phyloP scores from a whole-genome alignment of 768 basidiomycete genomes.

The Xerocomellus dryophilus region DNA sequence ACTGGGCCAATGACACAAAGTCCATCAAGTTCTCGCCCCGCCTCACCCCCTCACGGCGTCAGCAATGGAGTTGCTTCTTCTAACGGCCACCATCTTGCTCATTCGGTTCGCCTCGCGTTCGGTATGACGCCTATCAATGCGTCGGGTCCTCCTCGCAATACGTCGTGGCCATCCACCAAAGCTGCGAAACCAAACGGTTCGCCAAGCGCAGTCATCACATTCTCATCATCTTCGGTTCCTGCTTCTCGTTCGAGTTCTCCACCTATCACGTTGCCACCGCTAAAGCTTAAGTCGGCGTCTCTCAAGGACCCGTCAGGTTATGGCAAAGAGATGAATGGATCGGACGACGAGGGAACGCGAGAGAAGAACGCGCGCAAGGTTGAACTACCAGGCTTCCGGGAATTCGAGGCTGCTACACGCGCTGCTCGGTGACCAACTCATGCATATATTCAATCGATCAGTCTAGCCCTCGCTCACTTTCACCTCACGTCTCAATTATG shows the following conservation, averaged over 20 bases:
- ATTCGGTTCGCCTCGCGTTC: slow-evolving; percentile 83
- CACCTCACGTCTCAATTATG: slow-evolving; percentile 5
- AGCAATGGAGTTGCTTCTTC: slow-evolving; percentile 23
- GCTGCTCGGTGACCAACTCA: slow-evolving; percentile 16
- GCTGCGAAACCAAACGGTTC: slow-evolving; percentile 10
- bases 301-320: slow-evolving; percentile 9
- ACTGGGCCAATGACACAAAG: slow-evolving; percentile 36
- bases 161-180: slow-evolving; percentile 36
- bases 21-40: slow-evolving; percentile 56
- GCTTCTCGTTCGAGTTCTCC: slow-evolving; percentile 64
- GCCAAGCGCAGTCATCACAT: slow-evolving; percentile 2
- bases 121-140: slow-evolving; percentile 83
- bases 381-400: slow-evolving; percentile 60
- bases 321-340: slow-evolving; percentile 20
- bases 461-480: background rate
- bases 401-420: slow-evolving; percentile 54
- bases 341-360: slow-evolving; percentile 22
- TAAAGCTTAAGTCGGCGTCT: slow-evolving; percentile 44
- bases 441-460: background rate
- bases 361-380: slow-evolving; percentile 33
- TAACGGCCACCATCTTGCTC: slow-evolving; percentile 67
- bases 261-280: slow-evolving; percentile 68
- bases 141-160: slow-evolving; percentile 34
- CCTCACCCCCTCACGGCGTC: slow-evolving; percentile 49
- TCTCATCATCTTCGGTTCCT: slow-evolving; percentile 38